Evolutionary conservation across 2,329 filamentous ascomycete genomes (phyloP), one percentile per base, ranked within the genome.

Genomic region (Trichoderma sp.): DNA sequence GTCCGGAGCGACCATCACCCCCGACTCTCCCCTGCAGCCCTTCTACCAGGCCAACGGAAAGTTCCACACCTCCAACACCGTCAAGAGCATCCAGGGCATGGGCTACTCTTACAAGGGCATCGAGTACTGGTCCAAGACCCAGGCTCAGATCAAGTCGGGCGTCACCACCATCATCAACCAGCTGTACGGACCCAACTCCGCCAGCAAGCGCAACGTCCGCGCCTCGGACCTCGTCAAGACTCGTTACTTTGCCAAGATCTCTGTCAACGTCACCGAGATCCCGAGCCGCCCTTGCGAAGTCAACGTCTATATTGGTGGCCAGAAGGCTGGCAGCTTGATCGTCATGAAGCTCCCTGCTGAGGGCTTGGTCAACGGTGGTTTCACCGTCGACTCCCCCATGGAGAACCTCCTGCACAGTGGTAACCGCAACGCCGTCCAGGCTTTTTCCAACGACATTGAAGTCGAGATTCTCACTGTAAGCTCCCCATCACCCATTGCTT

Each of bases 321-420:
- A 76, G 64, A 70, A 70, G 15, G 76, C 77, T 17, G 79, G 78
- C 22, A 76, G 73, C 50, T 71, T 80, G 54, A 76, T 78, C 1
- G 73, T 81, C 57, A 78, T 81, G 77, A 72, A 71, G 67, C 77
- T 78, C 70, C 80, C 78, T 25, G 68, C 71, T 2, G 69, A 65
- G 13, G 80, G 78, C 57, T 74, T 70, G 32, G 56, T 77, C 6
- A 70, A 78, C 67, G 78, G 77, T 29, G 73, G 72, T 27, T 74
- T 80, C 42, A 78, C 83, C 57, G 78, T 84, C 59, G 79, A 81
- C 69, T 88, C 89, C 72, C 91, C 91, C 10, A 90, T 93, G 77
- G 89, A 91, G 74, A 72, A 15, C 8, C 54, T 68, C 32, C 27
- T 87, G 1, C 45, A 73, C 73, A 52, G 45, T 67, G 42, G 69